These are phyloP conservation scores for Candida coquimbonensis DNA, from an alignment of 805 yeast species.

Conservation along the genomic window DNA sequence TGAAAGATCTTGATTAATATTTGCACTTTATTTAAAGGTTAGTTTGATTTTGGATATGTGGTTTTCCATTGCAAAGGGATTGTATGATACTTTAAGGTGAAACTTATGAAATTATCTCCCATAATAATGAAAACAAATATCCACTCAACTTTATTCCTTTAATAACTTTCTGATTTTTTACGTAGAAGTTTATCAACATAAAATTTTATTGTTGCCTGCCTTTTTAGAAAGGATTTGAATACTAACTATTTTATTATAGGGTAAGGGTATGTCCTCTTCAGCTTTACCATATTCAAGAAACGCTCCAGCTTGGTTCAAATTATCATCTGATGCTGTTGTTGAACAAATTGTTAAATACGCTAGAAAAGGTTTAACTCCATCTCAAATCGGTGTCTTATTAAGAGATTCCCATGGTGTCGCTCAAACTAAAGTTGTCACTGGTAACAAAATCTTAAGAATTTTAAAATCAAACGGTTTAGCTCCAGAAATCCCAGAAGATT, in stretches of 20 bases:
- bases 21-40: not conserved
- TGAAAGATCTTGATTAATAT: not conserved
- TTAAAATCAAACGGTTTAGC: slow-evolving; percentile 99
- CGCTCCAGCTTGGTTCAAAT: slow-evolving; percentile 99
- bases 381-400: slow-evolving; percentile 98
- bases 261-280: slow-evolving; percentile 99
- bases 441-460: slow-evolving; percentile 99
- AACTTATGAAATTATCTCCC: too few species aligned
- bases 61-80: too few species aligned
- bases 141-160: not conserved
- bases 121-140: too few species aligned
- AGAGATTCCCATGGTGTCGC: slow-evolving; percentile 99
- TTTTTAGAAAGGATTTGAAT: slow-evolving; percentile 7
- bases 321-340: slow-evolving; percentile 88
- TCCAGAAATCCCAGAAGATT: slow-evolving; percentile 99
- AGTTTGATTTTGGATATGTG: too few species aligned
- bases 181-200: too few species aligned
- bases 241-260: slow-evolving; percentile 52
- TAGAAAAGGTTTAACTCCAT: slow-evolving; percentile 99
- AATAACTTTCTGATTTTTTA: slow-evolving; percentile 4
- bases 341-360: slow-evolving; percentile 99
- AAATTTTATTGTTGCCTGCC: too few species aligned
- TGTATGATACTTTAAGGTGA: too few species aligned
- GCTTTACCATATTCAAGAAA: slow-evolving; percentile 99
- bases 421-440: slow-evolving; percentile 94